phyloP scores from a whole-genome alignment of 345 rosid species.

The Lenwebbia sp. region DNA sequence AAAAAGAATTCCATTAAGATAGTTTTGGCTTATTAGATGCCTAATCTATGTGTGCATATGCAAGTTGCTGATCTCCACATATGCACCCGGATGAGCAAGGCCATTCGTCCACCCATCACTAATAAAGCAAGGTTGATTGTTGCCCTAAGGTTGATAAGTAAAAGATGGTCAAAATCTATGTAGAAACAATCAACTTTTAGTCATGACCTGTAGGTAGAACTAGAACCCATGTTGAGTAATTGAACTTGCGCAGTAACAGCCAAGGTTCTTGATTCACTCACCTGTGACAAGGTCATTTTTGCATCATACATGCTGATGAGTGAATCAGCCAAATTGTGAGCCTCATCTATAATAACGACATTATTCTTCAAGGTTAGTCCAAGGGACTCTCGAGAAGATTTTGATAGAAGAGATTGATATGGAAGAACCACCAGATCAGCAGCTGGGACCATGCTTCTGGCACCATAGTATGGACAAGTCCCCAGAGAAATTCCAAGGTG shows the following conservation, averaged over 20 bases:
- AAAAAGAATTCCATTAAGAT: background rate
- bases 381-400: slow-evolving; percentile 88
- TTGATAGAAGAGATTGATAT: slow-evolving; percentile 85
- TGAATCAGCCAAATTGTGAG: slow-evolving; percentile 95
- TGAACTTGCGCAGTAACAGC: background rate
- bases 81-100: background rate
- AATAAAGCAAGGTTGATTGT: background rate
- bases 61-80: background rate
- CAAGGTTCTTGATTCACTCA: slow-evolving; percentile 1
- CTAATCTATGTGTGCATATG: background rate
- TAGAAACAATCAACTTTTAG: background rate
- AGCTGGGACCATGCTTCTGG: slow-evolving; percentile 54
- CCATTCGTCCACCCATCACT: background rate
- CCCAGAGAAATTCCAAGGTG: slow-evolving; percentile 51
- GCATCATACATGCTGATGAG: slow-evolving; percentile 84
- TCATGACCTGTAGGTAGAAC: background rate
- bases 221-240: background rate
- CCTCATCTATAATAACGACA: slow-evolving; percentile 88
- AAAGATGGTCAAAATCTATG: background rate
- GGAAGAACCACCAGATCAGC: slow-evolving; percentile 95
- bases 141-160: background rate
- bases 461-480: slow-evolving; percentile 93
- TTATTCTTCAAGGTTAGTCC: slow-evolving; percentile 67
- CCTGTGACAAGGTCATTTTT: slow-evolving; percentile 63
- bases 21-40: background rate